Conservation (phyloP, 2,329 filamentous ascomycete genomes). For the Pleomassaria siparia region DNA sequence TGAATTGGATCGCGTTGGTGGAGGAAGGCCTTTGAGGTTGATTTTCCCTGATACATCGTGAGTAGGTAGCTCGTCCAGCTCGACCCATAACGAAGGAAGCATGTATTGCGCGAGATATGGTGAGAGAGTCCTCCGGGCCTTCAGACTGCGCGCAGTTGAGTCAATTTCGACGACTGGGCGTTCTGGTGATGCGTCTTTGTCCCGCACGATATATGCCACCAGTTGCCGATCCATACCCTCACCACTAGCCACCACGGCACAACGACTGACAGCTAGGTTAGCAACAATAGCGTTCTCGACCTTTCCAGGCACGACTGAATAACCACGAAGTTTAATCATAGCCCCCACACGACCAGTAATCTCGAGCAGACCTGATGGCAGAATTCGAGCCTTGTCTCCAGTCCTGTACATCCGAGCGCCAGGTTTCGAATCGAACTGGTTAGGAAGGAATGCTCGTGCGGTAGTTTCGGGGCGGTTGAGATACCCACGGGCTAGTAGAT, state of each 20-base stretch:
- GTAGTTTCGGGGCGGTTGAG: constrained; percentile 79
- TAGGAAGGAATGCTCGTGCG: constrained; percentile 67
- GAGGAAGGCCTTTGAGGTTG: constrained; percentile 70
- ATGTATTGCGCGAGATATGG: constrained; percentile 77
- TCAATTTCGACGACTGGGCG: constrained; percentile 68
- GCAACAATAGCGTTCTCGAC: constrained; percentile 73
- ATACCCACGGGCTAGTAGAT: constrained; percentile 73
- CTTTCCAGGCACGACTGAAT: constrained; percentile 75
- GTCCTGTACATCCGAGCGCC: constrained; percentile 74
- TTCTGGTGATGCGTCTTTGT: constrained; percentile 59
- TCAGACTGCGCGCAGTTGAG: constrained; percentile 67
- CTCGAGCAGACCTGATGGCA: constrained; percentile 69
- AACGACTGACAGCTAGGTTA: constrained; percentile 69
- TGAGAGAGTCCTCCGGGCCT: constrained; percentile 65
- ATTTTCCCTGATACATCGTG: constrained; percentile 79
- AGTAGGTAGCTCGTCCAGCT: constrained; percentile 69
- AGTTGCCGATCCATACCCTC: constrained; percentile 75
- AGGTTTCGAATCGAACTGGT: constrained; percentile 62
- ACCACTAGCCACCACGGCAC: constrained; percentile 71
- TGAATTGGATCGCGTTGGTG: constrained; percentile 54
- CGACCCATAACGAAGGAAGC: constrained; percentile 78
- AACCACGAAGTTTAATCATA: constrained; percentile 81
- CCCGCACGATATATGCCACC: constrained; percentile 74
- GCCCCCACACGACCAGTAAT: constrained; percentile 75
- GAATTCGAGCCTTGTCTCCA: constrained; percentile 68